phyloP scores from a whole-genome alignment of 352 stramenopile species.

The Blastocystis hominis region DNA sequence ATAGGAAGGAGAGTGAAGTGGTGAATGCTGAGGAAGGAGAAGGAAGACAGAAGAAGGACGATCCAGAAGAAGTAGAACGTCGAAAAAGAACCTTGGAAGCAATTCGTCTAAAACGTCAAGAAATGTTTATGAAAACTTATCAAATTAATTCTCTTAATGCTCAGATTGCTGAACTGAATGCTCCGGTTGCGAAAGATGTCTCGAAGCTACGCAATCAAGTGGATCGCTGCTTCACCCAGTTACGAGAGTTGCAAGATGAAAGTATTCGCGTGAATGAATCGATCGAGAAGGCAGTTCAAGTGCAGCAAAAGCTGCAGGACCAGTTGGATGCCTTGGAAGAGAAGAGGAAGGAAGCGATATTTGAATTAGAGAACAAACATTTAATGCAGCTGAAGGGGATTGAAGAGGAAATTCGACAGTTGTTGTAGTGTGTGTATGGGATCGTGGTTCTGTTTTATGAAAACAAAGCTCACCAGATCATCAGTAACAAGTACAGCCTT shows the following conservation, averaged over 20 bases:
- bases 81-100: neutral
- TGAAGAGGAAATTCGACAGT: conserved; percentile 27
- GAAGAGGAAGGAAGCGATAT: conserved; percentile 2
- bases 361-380: conserved; percentile 42
- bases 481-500: neutral
- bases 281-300: neutral
- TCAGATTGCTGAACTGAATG: conserved; percentile 11
- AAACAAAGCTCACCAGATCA: neutral
- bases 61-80: neutral
- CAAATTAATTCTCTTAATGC: neutral
- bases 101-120: neutral
- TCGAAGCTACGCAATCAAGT: neutral
- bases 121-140: neutral
- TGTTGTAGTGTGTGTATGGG: neutral
- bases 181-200: neutral
- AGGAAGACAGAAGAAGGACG: neutral
- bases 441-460: neutral
- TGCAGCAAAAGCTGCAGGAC: conserved; percentile 4
- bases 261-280: neutral
- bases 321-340: neutral
- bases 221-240: neutral
- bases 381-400: conserved; percentile 23
- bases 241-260: neutral
- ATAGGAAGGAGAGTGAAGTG: neutral
- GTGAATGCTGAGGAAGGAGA: neutral